Conservation (phyloP, 345 rosid genomes). For the Diplotaxis tenuifolia region DNA sequence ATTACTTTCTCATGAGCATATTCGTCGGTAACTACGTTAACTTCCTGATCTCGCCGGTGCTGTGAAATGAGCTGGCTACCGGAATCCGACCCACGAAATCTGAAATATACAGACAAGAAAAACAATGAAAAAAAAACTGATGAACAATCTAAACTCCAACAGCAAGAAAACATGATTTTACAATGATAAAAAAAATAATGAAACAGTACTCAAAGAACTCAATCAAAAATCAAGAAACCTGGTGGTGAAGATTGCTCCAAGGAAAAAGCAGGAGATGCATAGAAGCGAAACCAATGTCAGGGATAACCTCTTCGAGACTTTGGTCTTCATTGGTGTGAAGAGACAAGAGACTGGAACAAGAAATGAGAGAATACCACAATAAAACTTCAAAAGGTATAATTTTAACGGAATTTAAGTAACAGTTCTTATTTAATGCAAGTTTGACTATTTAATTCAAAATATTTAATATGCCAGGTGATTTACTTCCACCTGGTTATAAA, state of each 20-base stretch:
- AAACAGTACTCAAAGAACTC: neutral
- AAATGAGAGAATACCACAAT: constrained; percentile 13
- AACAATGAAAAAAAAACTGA: neutral
- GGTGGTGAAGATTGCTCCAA: constrained; percentile 73
- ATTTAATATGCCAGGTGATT: constrained; percentile 23
- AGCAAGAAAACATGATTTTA: neutral
- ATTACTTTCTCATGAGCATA: constrained; percentile 54
- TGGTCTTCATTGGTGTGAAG: constrained; percentile 57
- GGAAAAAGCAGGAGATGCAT: constrained; percentile 64
- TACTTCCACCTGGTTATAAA: constrained; percentile 13
- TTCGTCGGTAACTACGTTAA: constrained; percentile 53
- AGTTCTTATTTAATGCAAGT: constrained; percentile 18
- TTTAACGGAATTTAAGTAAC: constrained; percentile 28
- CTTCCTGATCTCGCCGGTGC: constrained; percentile 57
- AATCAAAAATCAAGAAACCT: constrained; percentile 40
- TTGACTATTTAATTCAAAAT: constrained; percentile 27
- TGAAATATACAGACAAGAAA: constrained; percentile 1
- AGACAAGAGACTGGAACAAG: neutral
- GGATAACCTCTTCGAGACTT: constrained; percentile 46
- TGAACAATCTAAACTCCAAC: neutral
- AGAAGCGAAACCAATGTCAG: constrained; percentile 68
- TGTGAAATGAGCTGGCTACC: constrained; percentile 49
- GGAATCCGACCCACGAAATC: constrained; percentile 40
- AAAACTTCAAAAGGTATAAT: neutral
- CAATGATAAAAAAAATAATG: neutral